A percentile compares a stretch with the other conserved stretches of the same genome.
These are phyloP conservation scores for Rhodofomes roseus DNA, from an alignment of 1,284 basidiomycete species.

Conservation along the genomic window DNA sequence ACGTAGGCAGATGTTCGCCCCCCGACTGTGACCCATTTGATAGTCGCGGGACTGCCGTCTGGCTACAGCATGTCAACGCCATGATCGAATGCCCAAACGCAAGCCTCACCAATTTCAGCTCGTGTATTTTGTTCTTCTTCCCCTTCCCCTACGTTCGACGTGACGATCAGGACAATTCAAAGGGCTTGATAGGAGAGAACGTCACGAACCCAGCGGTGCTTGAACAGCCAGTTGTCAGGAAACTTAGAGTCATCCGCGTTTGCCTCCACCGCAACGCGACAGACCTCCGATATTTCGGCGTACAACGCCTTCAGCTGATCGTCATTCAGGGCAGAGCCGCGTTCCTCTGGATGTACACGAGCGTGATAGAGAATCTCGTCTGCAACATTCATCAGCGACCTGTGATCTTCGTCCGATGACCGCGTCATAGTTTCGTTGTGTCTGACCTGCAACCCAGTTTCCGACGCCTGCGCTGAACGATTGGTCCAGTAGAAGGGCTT, in stretches of 20 bases:
- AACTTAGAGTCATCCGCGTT: slow-evolving; percentile 74
- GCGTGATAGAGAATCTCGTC: slow-evolving; percentile 83
- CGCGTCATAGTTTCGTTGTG: background rate
- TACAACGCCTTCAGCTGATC: slow-evolving; percentile 54
- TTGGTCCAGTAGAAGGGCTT: slow-evolving; percentile 79
- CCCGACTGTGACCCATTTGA: slow-evolving; percentile 77
- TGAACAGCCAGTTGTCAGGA: slow-evolving; percentile 71
- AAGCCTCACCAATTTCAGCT: slow-evolving; percentile 18
- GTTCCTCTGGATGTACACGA: slow-evolving; percentile 72
- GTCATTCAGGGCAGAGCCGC: slow-evolving; percentile 53
- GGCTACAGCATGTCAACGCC: slow-evolving; percentile 39
- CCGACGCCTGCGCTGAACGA: slow-evolving; percentile 80
- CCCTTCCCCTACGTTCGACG: background rate
- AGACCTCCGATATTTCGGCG: slow-evolving; percentile 55
- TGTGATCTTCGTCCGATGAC: background rate
- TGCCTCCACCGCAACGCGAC: slow-evolving; percentile 60
- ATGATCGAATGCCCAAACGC: background rate
- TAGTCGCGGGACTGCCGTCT: slow-evolving; percentile 65
- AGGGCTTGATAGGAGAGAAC: background rate
- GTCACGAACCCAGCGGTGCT: slow-evolving; percentile 58
- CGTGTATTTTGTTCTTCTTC: slow-evolving; percentile 44
- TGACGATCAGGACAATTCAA: background rate
- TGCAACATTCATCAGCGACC: slow-evolving; percentile 20
- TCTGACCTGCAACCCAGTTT: slow-evolving; percentile 77
- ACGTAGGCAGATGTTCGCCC: slow-evolving; percentile 81